Evolutionary conservation across 1,139 yeast species (phyloP), one percentile per base, ranked within the genome.

Genomic region (Pichia sp.): DNA sequence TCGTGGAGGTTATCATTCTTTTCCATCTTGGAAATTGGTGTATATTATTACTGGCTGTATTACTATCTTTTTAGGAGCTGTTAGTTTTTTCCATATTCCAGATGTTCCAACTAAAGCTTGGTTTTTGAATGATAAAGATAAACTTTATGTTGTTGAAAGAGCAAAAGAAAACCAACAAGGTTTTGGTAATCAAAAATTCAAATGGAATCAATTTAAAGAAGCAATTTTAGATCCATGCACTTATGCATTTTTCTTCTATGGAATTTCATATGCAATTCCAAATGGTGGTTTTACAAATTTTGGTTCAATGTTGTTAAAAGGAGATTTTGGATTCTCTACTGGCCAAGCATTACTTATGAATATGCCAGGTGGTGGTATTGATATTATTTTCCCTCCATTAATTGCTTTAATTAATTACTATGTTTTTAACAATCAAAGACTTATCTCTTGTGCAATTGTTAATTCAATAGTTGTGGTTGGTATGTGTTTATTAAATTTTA

Each of bases 401-500:
- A 36, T 45, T 45, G 47, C 47, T 18, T 37, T 25, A 6, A 6
- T 45, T 4, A 45, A 40, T 30, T n/a, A 25, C 2, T 40, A 40
- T 34, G 7, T 45, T 1, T 32, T 40, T 32, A 18, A 18, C 18
- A 38, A 38, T 18, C 7, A 34, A 5, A 43, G 43, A 45, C 74
- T 36, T 8, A 34, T n/a, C 4, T 41, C 34, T 31, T 38, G 37
- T 29, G 27, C 33, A 4, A 39, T 40, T 11, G 45, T 48, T 67
- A 77, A 55, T 52, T 76, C 71, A 11, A 46, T 71, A 32, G 70
- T 73, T 6, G 53, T 73, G n/a, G 58, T 68, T 31, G 74, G 74
- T 2, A 62, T 71, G 43, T 71, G 78, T 56, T 59, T 79, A 69
- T 63, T 79, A 43, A 81, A 78, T 0, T 79, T 75, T 62, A 74